Percentiles rank a stretch among this genome's conserved stretches.
Evolutionary conservation across 2,329 filamentous ascomycete genomes (phyloP).

Genomic region (Trichoderma hamatum): DNA sequence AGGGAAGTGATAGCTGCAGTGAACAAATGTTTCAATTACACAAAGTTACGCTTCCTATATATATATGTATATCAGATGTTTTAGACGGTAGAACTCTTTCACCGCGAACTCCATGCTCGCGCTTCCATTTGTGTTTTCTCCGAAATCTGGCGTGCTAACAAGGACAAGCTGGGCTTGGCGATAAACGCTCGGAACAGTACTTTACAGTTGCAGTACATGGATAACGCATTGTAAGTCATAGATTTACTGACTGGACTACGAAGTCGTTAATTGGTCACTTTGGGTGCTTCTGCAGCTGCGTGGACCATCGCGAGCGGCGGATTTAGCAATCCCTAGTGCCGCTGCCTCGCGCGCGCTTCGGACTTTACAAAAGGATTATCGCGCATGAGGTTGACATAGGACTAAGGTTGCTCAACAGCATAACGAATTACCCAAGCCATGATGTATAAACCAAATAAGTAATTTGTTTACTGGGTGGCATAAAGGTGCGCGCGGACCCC

Average conservation of each 20-base stretch:
- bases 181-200: background rate
- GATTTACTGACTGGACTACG: background rate
- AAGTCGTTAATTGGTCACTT: background rate
- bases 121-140: background rate
- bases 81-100: background rate
- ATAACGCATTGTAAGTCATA: background rate
- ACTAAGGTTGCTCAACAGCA: background rate
- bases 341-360: background rate
- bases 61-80: background rate
- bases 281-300: background rate
- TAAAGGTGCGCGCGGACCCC: background rate
- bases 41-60: background rate
- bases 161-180: background rate
- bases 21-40: background rate
- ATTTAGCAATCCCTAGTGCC: slow-evolving; percentile 3
- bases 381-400: background rate
- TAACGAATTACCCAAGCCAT: background rate
- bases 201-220: background rate
- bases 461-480: background rate
- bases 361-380: background rate
- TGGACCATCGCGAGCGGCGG: background rate
- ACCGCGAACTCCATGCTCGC: background rate
- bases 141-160: background rate
- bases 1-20: background rate
- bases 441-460: too few relatives aligned